These are phyloP conservation scores for Phytophthora sojae DNA, from an alignment of 352 stramenopile genomes.

Conservation along the genomic window DNA sequence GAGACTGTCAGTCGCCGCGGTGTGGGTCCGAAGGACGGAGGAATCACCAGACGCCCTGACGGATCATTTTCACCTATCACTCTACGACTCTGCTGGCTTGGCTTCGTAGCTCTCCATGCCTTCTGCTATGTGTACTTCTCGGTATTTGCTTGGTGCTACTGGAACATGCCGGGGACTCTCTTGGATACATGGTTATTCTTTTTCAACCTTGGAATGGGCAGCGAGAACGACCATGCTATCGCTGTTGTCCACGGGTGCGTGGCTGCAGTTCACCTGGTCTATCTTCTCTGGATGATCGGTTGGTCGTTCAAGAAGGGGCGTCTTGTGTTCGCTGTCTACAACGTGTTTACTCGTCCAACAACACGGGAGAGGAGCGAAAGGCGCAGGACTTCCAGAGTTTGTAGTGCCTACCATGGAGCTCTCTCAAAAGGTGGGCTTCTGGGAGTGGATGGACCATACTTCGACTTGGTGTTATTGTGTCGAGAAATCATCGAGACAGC, in stretches of 20 bases:
- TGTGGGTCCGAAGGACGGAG: not conserved
- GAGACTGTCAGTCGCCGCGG: not conserved
- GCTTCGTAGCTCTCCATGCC: constrained; percentile 17
- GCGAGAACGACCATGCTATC: constrained; percentile 12
- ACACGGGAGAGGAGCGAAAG: not conserved
- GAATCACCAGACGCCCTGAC: not conserved
- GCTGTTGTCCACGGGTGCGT: constrained; percentile 19
- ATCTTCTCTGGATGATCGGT: constrained; percentile 19
- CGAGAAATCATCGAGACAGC: constrained; percentile 28
- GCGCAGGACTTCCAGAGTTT: not conserved
- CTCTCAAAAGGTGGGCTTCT: constrained; percentile 16
- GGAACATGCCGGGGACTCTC: constrained; percentile 16
- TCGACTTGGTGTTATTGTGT: constrained; percentile 24
- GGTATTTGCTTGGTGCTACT: constrained; percentile 24
- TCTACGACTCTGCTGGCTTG: constrained; percentile 15
- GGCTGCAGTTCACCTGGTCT: constrained; percentile 19
- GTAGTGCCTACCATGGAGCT: not conserved
- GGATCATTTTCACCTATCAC: constrained; percentile 13
- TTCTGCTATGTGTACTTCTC: constrained; percentile 21
- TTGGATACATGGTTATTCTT: constrained; percentile 22
- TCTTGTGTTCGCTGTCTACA: constrained; percentile 12
- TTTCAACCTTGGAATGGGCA: constrained; percentile 16
- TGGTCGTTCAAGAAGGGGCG: constrained; percentile 15
- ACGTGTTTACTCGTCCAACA: not conserved
- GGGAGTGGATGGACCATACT: constrained; percentile 15